Evolutionary conservation across 208 protist species (phyloP).

Genomic region (Lotmaria passim): DNA sequence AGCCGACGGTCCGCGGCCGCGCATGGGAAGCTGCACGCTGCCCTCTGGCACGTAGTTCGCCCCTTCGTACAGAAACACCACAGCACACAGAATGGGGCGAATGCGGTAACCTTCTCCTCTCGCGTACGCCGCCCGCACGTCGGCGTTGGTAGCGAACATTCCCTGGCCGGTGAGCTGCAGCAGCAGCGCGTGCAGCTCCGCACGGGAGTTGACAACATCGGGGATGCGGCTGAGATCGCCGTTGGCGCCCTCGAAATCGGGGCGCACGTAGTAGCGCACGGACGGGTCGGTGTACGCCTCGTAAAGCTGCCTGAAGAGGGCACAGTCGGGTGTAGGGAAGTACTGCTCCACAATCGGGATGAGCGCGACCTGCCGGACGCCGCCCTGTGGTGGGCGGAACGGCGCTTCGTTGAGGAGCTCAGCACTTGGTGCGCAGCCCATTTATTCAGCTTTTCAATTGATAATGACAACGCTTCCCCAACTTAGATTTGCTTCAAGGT

Average conservation of each 20-base stretch:
- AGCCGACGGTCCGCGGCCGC: slow-evolving; percentile 10
- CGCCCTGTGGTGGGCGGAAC: slow-evolving; percentile 40
- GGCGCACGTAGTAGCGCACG: slow-evolving; percentile 73
- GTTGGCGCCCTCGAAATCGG: slow-evolving; percentile 29
- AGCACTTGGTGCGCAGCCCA: slow-evolving; percentile 73
- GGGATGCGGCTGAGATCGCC: slow-evolving; percentile 53
- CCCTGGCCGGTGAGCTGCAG: slow-evolving; percentile 7
- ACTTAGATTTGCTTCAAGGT: too few relatives aligned
- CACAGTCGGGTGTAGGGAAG: slow-evolving; percentile 60
- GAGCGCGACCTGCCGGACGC: slow-evolving; percentile 46
- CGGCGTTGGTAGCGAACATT: slow-evolving; percentile 46
- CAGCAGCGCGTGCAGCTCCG: slow-evolving; percentile 44
- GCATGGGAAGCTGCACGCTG: slow-evolving; percentile 42
- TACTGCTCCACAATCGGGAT: slow-evolving; percentile 58
- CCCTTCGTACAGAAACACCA: slow-evolving; percentile 70
- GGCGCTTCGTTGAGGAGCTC: slow-evolving; percentile 54
- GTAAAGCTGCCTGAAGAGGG: slow-evolving; percentile 65
- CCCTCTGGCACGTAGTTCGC: slow-evolving; percentile 46
- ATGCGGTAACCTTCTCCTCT: slow-evolving; percentile 28
- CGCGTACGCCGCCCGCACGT: slow-evolving; percentile 35
- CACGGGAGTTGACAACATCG: slow-evolving; percentile 25
- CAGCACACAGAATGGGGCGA: slow-evolving; percentile 58
- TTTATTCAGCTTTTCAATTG: too few relatives aligned
- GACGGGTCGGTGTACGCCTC: slow-evolving; percentile 59
- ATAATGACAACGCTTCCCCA: too few relatives aligned